These are phyloP conservation scores for Cordyceps tenuipes DNA, from an alignment of 2,329 filamentous ascomycete species.

Conservation along the genomic window DNA sequence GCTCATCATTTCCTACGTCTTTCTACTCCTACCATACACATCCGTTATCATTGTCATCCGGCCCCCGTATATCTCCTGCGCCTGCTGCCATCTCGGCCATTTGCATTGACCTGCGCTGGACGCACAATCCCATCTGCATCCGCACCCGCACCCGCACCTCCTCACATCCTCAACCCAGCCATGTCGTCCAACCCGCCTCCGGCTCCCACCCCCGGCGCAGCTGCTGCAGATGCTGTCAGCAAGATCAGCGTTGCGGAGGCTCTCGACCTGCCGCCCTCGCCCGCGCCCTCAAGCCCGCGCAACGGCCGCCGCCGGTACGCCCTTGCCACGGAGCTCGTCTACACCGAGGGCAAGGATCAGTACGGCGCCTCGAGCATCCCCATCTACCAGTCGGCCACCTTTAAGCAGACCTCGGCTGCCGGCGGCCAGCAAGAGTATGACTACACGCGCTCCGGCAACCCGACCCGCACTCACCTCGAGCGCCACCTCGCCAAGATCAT, in stretches of 20 bases:
- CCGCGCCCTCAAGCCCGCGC: slow-evolving; percentile 82
- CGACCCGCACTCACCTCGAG: slow-evolving; percentile 91
- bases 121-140: neutral
- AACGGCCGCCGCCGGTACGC: slow-evolving; percentile 78
- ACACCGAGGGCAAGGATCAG: slow-evolving; percentile 92
- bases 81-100: neutral
- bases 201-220: slow-evolving; percentile 23
- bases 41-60: neutral
- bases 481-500: slow-evolving; percentile 98
- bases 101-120: slow-evolving; percentile 5
- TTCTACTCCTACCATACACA: neutral
- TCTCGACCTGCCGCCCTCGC: slow-evolving; percentile 80
- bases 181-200: slow-evolving; percentile 9
- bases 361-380: slow-evolving; percentile 94
- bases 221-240: slow-evolving; percentile 41
- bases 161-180: neutral
- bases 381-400: slow-evolving; percentile 97
- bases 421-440: slow-evolving; percentile 86
- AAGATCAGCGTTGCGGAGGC: slow-evolving; percentile 69
- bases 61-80: neutral
- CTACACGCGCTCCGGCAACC: slow-evolving; percentile 96
- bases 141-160: neutral
- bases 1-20: neutral
- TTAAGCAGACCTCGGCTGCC: slow-evolving; percentile 79
- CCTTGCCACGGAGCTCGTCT: slow-evolving; percentile 91